These are phyloP conservation scores for Glaciozyma antarctica DNA, from an alignment of 768 basidiomycete genomes.

Conservation along the genomic window DNA sequence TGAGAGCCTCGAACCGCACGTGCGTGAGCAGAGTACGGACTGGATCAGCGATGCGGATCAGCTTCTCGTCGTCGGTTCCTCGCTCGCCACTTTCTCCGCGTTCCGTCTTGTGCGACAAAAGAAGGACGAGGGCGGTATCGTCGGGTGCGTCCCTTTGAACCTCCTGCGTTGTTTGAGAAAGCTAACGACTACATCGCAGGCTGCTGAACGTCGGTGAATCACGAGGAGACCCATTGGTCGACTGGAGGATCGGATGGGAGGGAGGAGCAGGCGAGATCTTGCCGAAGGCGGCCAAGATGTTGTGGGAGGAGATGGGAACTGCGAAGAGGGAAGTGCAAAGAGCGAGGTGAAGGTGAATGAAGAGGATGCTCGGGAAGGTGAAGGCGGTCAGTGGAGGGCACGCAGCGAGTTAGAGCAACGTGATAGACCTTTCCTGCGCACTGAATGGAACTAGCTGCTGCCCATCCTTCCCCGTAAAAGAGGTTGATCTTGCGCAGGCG, in stretches of 20 bases:
- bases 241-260: constrained; percentile 67
- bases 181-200: background rate
- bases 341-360: constrained; percentile 23
- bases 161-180: no score
- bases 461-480: no score
- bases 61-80: constrained; percentile 75
- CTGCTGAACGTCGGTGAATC: constrained; percentile 82
- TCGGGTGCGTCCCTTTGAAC: constrained; percentile 41
- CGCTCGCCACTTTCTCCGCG: constrained; percentile 85
- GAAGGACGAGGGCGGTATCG: constrained; percentile 60
- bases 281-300: constrained; percentile 1
- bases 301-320: background rate
- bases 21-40: constrained; percentile 3
- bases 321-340: background rate
- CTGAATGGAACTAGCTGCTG: no score
- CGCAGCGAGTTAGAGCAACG: no score
- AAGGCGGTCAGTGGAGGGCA: constrained; percentile 7
- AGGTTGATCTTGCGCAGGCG: no score
- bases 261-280: constrained; percentile 46
- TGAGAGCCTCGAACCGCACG: constrained; percentile 9
- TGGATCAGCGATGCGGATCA: constrained; percentile 53
- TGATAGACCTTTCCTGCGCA: no score
- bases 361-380: constrained; percentile 13
- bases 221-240: constrained; percentile 57
- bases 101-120: constrained; percentile 77